Base-by-base conservation (phyloP, 768 basidiomycete species). In the Suillus lakei region DNA sequence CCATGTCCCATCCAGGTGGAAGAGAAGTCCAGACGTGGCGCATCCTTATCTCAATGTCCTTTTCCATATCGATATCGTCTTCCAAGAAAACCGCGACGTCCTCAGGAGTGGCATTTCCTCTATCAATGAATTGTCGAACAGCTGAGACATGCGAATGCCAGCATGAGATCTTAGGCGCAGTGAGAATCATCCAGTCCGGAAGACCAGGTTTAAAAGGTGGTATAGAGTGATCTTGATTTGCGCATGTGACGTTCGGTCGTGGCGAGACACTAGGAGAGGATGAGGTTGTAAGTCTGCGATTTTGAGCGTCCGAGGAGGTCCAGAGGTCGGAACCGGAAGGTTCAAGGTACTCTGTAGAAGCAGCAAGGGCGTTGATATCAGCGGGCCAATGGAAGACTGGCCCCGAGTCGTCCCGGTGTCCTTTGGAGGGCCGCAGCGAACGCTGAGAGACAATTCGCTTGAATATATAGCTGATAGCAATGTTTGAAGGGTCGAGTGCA, bases 51-150 rank as follows among this genome's bases (percentile, higher is more conserved):
- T 77, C 68, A 15, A 90, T 83, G 68, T 92, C 85, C 36, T 74
- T 79, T 76, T 93, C 92, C 85, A 92, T 88, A 71, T 93, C 90
- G 12, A 93, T 78, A 67, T 93, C 92, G 71, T 93, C 92, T 74
- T 93, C 92, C 8, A 92, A 78, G n/a, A 93, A 81, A 10, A 92
- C 64, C 0, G 81, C 79, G 2, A 84, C 78, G 12, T 80, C 80
- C 63, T 78, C 69, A 4, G 56, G 60, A 18, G 53, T 72, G 53
- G 34, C 65, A 55, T 63, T 72, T 61, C 64, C 79, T 78, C 51
- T 75, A 12, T 72, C 69, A 15, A 79, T 72, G 39, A 89, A 79
- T 4, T 66, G 76, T 26, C 79, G 82, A 36, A 92, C 83, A 41
- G 83, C 79, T 36, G 77, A 80, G 13, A 87, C 66, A 72, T 92